Percentiles rank a stretch among this genome's conserved stretches.
Conservation (phyloP, 768 basidiomycete genomes). For the Amyloporia xantha region DNA sequence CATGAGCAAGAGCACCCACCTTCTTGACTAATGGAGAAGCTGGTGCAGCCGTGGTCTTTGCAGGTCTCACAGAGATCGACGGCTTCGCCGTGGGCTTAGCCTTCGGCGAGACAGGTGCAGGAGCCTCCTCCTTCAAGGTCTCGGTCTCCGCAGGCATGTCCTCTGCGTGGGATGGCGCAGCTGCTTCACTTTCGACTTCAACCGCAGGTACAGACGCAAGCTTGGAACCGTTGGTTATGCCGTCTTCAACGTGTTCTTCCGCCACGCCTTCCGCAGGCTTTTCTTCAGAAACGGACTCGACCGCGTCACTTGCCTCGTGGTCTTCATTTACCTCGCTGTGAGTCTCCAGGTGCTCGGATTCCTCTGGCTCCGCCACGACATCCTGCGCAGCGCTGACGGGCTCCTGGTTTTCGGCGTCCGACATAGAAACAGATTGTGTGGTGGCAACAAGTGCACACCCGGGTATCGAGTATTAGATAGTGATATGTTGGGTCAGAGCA, state of each 20-base stretch:
- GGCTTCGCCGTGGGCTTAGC: slow-evolving; percentile 17
- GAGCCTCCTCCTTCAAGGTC: slow-evolving; percentile 1
- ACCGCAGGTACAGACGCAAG: not conserved
- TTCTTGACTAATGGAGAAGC: slow-evolving; percentile 61
- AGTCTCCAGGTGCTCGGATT: slow-evolving; percentile 16
- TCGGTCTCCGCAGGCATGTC: slow-evolving; percentile 13
- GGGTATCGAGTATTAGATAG: slow-evolving; percentile 9
- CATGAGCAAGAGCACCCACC: slow-evolving; percentile 34
- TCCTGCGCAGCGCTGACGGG: slow-evolving; percentile 16
- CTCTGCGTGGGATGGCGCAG: slow-evolving; percentile 8
- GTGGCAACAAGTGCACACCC: slow-evolving; percentile 4
- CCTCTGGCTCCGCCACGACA: slow-evolving; percentile 14
- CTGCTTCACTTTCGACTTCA: too few relatives aligned
- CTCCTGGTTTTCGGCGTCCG: slow-evolving; percentile 26
- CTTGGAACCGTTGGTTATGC: slow-evolving; percentile 4
- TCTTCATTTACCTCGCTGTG: slow-evolving; percentile 25
- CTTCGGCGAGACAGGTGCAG: slow-evolving; percentile 18
- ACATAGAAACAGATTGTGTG: slow-evolving; percentile 23
- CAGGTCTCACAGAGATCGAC: slow-evolving; percentile 35
- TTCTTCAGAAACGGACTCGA: slow-evolving; percentile 21
- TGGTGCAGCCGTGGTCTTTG: slow-evolving; percentile 41
- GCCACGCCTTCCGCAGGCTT: slow-evolving; percentile 13
- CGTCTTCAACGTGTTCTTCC: slow-evolving; percentile 12
- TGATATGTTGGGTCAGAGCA: slow-evolving; percentile 4
- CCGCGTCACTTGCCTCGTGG: slow-evolving; percentile 32